These are phyloP conservation scores for Periconia sp. DNA, from an alignment of 2,329 filamentous ascomycete species.

Conservation along the genomic window DNA sequence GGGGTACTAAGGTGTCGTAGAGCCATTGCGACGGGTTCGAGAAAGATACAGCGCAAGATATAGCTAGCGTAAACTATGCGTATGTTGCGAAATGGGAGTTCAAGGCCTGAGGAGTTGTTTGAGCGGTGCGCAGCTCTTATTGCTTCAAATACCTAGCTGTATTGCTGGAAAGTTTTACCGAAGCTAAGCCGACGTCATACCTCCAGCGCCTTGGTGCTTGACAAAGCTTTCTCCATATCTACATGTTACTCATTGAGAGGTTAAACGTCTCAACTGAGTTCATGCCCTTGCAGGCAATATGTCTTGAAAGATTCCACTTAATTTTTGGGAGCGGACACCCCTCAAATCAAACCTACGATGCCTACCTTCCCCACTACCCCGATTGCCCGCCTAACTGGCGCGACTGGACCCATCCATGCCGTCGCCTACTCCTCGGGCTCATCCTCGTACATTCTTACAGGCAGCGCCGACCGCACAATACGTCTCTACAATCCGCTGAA, in stretches of 20 bases:
- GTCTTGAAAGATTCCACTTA: too few species aligned
- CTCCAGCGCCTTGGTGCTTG: not conserved
- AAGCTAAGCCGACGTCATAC: constrained; percentile 7
- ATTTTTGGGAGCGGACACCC: too few species aligned
- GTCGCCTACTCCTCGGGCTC: constrained; percentile 56
- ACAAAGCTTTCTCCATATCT: not conserved
- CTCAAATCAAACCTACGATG: constrained; percentile 26
- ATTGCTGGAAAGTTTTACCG: constrained; percentile 5
- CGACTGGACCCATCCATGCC: constrained; percentile 56
- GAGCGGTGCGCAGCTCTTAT: not conserved
- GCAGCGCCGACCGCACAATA: constrained; percentile 82
- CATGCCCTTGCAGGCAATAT: too few species aligned
- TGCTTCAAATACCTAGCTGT: not conserved
- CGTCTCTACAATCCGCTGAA: constrained; percentile 82
- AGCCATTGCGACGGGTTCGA: constrained; percentile 46
- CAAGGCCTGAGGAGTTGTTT: not conserved
- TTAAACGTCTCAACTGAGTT: not conserved
- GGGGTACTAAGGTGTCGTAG: constrained; percentile 61
- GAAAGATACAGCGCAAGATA: not conserved
- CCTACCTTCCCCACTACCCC: constrained; percentile 49
- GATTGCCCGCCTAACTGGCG: constrained; percentile 49
- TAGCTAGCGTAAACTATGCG: not conserved
- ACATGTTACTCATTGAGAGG: not conserved
- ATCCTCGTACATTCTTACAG: constrained; percentile 73
- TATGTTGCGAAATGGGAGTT: not conserved